These are phyloP conservation scores for Aspergillus aculeatinus DNA, from an alignment of 2,329 filamentous ascomycete species.

Conservation along the genomic window DNA sequence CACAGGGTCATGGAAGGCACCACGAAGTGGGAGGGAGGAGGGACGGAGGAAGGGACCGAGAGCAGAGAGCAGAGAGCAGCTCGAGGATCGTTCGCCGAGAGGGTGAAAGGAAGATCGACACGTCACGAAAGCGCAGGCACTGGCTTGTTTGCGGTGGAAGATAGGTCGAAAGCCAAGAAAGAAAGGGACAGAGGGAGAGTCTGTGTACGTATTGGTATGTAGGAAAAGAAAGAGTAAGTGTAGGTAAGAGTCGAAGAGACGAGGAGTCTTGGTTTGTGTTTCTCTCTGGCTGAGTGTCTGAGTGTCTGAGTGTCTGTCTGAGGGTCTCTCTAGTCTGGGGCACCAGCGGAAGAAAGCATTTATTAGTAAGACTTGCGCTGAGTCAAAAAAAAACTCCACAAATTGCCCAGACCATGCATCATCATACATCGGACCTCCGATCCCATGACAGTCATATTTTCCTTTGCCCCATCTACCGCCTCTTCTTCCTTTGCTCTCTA, in stretches of 20 bases:
- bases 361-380: neutral
- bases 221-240: neutral
- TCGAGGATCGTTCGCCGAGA: neutral
- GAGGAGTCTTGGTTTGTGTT: neutral
- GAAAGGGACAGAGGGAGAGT: neutral
- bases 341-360: neutral
- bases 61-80: neutral
- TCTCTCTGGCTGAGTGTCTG: neutral
- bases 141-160: neutral
- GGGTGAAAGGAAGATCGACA: neutral
- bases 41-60: neutral
- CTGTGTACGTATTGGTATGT: neutral
- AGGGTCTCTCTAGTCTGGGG: neutral
- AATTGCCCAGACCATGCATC: too few species aligned
- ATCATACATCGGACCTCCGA: neutral
- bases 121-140: neutral
- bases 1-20: constrained; percentile 23
- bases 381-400: neutral
- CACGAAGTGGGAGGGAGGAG: neutral
- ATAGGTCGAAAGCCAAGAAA: neutral
- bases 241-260: neutral
- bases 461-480: neutral
- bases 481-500: neutral
- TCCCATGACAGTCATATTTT: neutral
- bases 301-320: neutral